Percentiles rank a stretch among this genome's conserved stretches.
Conservation (phyloP, 73 alveolate genomes). For the Paramecium sexaurelia region DNA sequence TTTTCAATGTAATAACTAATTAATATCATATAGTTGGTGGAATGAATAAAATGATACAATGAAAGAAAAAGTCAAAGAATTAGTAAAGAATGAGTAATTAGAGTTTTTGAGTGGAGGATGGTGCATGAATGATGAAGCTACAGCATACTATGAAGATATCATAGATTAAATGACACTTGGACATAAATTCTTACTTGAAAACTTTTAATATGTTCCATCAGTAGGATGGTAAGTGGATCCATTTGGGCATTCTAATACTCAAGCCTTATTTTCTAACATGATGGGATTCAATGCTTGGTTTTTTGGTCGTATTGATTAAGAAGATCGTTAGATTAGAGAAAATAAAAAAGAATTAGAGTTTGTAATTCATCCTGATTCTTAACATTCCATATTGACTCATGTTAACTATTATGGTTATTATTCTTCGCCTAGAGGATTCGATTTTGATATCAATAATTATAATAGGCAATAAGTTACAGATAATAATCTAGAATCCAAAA, state of each 20-base stretch:
- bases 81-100: constrained; percentile 82
- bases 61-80: constrained; percentile 77
- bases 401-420: constrained; percentile 51
- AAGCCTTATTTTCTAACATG: constrained; percentile 86
- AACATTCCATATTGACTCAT: constrained; percentile 40
- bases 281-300: constrained; percentile 93
- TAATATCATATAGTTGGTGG: constrained; percentile 78
- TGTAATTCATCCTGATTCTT: constrained; percentile 83
- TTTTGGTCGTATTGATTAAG: constrained; percentile 87
- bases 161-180: constrained; percentile 89
- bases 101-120: constrained; percentile 92
- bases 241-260: constrained; percentile 92
- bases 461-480: background rate
- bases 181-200: constrained; percentile 84
- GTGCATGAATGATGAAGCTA: constrained; percentile 95
- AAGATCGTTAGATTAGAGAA: constrained; percentile 83
- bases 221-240: constrained; percentile 98
- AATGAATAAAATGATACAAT: constrained; percentile 72
- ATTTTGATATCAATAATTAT: background rate
- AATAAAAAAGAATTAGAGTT: constrained; percentile 82
- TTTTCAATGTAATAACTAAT: constrained; percentile 65
- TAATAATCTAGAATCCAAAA: background rate
- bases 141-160: constrained; percentile 84
- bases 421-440: constrained; percentile 50
- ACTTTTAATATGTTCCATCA: constrained; percentile 83